Evolutionary conservation across 805 yeast species (phyloP).

Genomic region (Ogataea methanolica): DNA sequence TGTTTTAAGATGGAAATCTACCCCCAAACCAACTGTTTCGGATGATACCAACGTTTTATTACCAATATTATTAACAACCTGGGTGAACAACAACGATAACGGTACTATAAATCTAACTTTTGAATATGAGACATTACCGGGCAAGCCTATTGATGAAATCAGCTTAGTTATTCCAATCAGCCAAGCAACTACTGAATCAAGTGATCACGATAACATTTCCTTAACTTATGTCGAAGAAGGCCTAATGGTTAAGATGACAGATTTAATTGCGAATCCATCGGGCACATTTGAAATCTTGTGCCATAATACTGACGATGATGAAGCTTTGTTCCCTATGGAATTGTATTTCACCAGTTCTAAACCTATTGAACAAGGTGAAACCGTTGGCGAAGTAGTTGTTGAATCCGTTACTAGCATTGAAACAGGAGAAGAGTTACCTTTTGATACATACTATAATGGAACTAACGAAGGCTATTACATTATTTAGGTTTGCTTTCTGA

Average conservation of each 20-base stretch:
- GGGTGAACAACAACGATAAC: constrained; percentile 68
- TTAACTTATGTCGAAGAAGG: constrained; percentile 65
- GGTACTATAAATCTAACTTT: constrained; percentile 70
- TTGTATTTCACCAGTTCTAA: constrained; percentile 50
- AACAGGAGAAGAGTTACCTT: constrained; percentile 50
- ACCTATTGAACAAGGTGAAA: constrained; percentile 20
- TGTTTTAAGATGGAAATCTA: constrained; percentile 87
- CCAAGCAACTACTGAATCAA: constrained; percentile 48
- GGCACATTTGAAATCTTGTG: constrained; percentile 81
- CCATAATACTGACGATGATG: constrained; percentile 67
- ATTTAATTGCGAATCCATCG: constrained; percentile 42
- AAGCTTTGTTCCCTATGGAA: constrained; percentile 83
- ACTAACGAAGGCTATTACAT: constrained; percentile 56
- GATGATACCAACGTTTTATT: constrained; percentile 55
- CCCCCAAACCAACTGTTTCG: constrained; percentile 39
- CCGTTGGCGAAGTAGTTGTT: constrained; percentile 60
- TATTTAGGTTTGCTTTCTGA: constrained; percentile 24
- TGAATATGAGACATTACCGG: constrained; percentile 73
- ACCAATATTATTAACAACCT: constrained; percentile 76
- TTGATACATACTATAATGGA: constrained; percentile 56
- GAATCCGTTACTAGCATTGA: constrained; percentile 54
- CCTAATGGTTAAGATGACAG: constrained; percentile 57
- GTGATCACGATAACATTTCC: constrained; percentile 50
- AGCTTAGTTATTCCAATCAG: constrained; percentile 61
- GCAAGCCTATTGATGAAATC: constrained; percentile 48